A percentile compares a stretch with the other conserved stretches of the same genome.
Conservation (phyloP, 352 stramenopile genomes). For the Hyaloperonospora brassicae region DNA sequence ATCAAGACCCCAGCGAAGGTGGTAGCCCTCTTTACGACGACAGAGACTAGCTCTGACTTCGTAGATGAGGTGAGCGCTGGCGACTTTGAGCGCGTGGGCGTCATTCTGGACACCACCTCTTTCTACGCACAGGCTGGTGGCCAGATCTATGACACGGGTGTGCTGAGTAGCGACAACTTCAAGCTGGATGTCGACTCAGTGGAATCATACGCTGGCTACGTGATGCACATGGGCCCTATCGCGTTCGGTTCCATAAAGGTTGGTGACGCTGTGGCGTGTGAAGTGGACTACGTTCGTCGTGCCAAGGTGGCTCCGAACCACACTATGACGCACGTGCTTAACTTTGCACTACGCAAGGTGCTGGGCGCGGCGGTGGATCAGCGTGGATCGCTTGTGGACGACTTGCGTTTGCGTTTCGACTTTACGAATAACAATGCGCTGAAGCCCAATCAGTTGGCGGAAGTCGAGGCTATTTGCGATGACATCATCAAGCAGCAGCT, state of each 20-base stretch:
- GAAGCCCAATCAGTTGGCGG: constrained; percentile 83
- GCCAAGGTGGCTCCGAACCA: constrained; percentile 95
- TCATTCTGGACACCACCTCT: constrained; percentile 95
- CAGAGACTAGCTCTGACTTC: constrained; percentile 78
- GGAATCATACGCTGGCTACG: constrained; percentile 93
- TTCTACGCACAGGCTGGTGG: constrained; percentile 98
- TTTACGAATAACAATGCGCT: constrained; percentile 97
- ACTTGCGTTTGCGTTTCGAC: constrained; percentile 97
- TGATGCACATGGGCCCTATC: constrained; percentile 91
- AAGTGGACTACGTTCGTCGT: constrained; percentile 93
- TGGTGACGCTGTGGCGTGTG: constrained; percentile 74
- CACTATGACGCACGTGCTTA: constrained; percentile 99
- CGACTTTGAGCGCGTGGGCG: constrained; percentile 86
- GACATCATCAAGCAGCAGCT: constrained; percentile 86
- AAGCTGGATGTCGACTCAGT: constrained; percentile 84
- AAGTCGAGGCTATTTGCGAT: constrained; percentile 83
- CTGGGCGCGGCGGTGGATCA: constrained; percentile 93
- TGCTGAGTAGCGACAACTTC: constrained; percentile 44
- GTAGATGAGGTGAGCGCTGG: constrained; percentile 61
- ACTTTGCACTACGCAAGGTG: constrained; percentile 94
- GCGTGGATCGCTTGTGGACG: constrained; percentile 94
- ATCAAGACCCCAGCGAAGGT: constrained; percentile 76
- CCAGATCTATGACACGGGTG: constrained; percentile 93
- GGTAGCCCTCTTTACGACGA: constrained; percentile 91
- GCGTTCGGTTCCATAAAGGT: constrained; percentile 66